phyloP scores from a whole-genome alignment of 2,329 filamentous ascomycete genomes.

The Botrytis sinoallii region DNA sequence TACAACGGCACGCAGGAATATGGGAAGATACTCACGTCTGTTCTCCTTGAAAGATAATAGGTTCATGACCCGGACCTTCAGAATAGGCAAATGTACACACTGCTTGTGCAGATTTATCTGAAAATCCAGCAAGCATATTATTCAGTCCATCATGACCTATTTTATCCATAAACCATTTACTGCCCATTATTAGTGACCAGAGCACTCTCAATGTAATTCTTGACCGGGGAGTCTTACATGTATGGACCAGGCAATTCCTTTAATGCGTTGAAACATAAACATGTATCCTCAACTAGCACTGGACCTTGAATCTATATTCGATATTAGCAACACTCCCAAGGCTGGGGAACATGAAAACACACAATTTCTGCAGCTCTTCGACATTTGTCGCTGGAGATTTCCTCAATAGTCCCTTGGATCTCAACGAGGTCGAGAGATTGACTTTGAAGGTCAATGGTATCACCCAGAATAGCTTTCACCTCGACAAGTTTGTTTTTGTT shows the following conservation, averaged over 20 bases:
- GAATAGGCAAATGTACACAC: conserved; percentile 96
- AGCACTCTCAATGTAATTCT: background rate
- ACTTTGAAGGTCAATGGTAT: conserved; percentile 67
- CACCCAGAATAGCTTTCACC: conserved; percentile 79
- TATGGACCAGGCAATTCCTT: conserved; percentile 92
- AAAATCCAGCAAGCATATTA: conserved; percentile 82
- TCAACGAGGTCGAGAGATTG: conserved; percentile 79
- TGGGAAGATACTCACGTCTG: conserved; percentile 57
- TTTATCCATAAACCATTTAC: conserved; percentile 88
- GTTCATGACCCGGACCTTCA: conserved; percentile 76
- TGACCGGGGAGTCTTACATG: conserved; percentile 57
- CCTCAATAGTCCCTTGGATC: conserved; percentile 88
- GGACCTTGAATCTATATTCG: conserved; percentile 68
- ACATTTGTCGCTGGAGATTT: conserved; percentile 87
- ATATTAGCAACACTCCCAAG: conserved; percentile 18
- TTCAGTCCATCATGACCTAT: conserved; percentile 84
- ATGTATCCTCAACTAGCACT: conserved; percentile 93
- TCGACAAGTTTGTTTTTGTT: conserved; percentile 93
- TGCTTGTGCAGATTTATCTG: conserved; percentile 87
- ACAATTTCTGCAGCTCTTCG: conserved; percentile 75
- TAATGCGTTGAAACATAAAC: conserved; percentile 86
- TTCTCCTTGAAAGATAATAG: conserved; percentile 90
- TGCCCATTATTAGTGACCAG: conserved; percentile 40
- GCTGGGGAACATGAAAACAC: conserved; percentile 34
- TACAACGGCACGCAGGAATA: background rate